Evolutionary conservation across 192 early-diverging fungal species (phyloP), one percentile per base, ranked within the genome.

Genomic region (Pecoramyces ruminantium): DNA sequence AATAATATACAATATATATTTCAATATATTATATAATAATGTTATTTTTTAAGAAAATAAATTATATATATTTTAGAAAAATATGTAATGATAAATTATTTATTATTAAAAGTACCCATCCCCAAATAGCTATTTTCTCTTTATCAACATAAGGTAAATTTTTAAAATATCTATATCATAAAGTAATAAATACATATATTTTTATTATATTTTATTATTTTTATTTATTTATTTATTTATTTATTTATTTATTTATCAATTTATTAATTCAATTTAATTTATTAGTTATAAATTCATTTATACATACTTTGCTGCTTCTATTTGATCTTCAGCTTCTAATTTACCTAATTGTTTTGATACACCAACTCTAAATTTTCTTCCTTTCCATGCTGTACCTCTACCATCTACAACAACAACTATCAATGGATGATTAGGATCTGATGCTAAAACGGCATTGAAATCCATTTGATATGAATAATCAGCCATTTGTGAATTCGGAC

Each of bases 81-180:
- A n/a, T n/a, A n/a, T n/a, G n/a, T n/a, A n/a, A n/a, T n/a, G n/a
- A n/a, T n/a, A n/a, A n/a, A n/a, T n/a, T n/a, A n/a, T n/a, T n/a
- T n/a, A n/a, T n/a, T 34, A 81, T 34, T 51, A 79, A 15, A 78
- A 84, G 77, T 87, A 89, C 89, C 94, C 97, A 99, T 27, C 97
- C 97, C 97, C 97, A 99, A 78, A 99, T 93, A 13, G 94, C 96
- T 25, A 98, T 89, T 78, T 90, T 86, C 29, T 87, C 85, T 25
- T 88, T 83, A 85, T 99, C 95, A 80, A 97, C 92, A 85, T 94
- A 98, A 4, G 91, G 81, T 81, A 84, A 90, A 80, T 15, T 78
- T 82, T 83, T 89, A 29, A 92, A 81, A 85, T 81, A 29, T 28
- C 42, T 58, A 79, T 38, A 38, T 29, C 11, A 79, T 38, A 6